Percentiles rank a stretch among this genome's conserved stretches.
phyloP scores from a whole-genome alignment of 139 green algal species.

The Haematococcus lacustris region DNA sequence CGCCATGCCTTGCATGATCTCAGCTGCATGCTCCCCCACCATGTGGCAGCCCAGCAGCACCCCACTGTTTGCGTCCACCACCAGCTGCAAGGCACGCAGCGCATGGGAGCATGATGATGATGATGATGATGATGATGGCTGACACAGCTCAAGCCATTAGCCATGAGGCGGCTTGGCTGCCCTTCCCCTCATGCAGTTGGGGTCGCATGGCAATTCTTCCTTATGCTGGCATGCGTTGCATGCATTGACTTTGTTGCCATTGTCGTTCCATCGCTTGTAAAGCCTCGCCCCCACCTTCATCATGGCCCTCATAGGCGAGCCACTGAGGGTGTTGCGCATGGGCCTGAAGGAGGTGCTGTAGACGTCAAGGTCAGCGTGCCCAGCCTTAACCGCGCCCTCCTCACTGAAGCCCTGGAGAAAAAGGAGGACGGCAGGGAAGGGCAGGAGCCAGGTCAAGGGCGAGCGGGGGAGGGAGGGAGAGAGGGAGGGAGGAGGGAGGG shows the following conservation, averaged over 20 bases:
- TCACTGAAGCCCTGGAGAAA: slow-evolving; percentile 72
- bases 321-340: slow-evolving; percentile 91
- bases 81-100: slow-evolving; percentile 62
- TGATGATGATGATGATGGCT: no score
- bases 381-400: slow-evolving; percentile 65
- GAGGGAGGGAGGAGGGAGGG: no score
- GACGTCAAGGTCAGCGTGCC: slow-evolving; percentile 71
- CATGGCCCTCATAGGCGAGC: slow-evolving; percentile 67
- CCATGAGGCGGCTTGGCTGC: no score
- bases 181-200: no score
- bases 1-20: slow-evolving; percentile 95
- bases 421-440: neutral
- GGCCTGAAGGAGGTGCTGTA: slow-evolving; percentile 86
- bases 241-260: neutral
- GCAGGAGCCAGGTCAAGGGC: no score
- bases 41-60: slow-evolving; percentile 91
- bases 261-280: no score
- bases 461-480: no score
- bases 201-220: no score
- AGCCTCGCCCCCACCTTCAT: slow-evolving; percentile 83
- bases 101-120: neutral
- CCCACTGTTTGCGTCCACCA: slow-evolving; percentile 78
- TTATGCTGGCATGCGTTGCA: no score
- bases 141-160: no score
- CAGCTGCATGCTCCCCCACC: slow-evolving; percentile 80